phyloP scores from a whole-genome alignment of 192 early-diverging fungal genomes.

The Gaertneriomyces sp. region DNA sequence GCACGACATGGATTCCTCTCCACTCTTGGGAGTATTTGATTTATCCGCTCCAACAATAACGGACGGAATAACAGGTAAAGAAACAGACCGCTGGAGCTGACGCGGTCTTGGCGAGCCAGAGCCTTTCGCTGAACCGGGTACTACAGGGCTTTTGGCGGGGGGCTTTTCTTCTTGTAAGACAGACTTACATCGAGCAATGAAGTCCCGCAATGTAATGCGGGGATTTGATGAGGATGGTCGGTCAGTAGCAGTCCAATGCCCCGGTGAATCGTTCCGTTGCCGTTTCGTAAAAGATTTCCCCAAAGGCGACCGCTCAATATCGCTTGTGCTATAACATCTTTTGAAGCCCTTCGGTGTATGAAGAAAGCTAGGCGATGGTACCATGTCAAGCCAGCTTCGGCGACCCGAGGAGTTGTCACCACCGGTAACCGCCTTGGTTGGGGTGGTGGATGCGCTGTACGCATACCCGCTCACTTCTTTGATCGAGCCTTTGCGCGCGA shows the following conservation, averaged over 20 bases:
- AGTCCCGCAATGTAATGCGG: background rate
- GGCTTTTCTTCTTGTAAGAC: background rate
- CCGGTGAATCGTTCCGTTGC: background rate
- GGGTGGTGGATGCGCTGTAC: background rate
- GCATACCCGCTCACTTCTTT: background rate
- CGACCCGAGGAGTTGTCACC: background rate
- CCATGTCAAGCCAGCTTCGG: background rate
- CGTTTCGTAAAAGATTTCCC: background rate
- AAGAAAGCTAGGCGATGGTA: background rate
- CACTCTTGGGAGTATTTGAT: too few species aligned
- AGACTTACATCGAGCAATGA: slow-evolving; percentile 7
- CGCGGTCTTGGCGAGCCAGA: slow-evolving; percentile 1
- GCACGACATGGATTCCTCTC: too few species aligned
- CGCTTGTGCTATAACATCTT: slow-evolving; percentile 14
- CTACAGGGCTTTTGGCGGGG: too few species aligned
- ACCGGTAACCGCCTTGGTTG: background rate
- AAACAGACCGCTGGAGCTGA: slow-evolving; percentile 4
- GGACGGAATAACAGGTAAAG: background rate
- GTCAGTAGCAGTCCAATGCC: slow-evolving; percentile 4
- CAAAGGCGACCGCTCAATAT: slow-evolving; percentile 10
- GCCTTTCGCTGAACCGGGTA: too few species aligned
- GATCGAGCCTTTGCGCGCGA: background rate
- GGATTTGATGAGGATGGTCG: background rate
- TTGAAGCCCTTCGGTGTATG: slow-evolving; percentile 2
- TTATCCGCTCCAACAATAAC: too few species aligned